Percentiles rank a stretch among this genome's conserved stretches.
Evolutionary conservation across 148 eudicot genomes (phyloP).

Genomic region (Cornus controversa): DNA sequence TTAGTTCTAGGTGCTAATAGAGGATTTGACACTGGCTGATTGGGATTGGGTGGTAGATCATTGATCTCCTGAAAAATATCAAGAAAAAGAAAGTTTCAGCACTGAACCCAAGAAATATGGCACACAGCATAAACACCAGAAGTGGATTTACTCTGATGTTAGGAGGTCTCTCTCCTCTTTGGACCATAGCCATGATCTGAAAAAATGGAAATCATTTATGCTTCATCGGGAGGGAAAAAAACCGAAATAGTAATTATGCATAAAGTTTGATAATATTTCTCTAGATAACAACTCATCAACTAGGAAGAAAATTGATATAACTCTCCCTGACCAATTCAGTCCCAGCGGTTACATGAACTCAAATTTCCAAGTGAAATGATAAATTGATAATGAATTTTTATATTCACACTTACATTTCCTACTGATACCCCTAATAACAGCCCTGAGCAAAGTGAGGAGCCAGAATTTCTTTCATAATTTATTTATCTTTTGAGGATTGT

Average conservation of each 20-base stretch:
- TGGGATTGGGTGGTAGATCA: constrained; percentile 90
- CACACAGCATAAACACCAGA: background rate
- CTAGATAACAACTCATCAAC: constrained; percentile 11
- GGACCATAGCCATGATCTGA: constrained; percentile 91
- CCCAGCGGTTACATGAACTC: no score
- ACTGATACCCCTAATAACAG: background rate
- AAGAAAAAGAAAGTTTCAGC: constrained; percentile 11
- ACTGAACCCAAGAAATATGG: background rate
- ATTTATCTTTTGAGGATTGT: background rate
- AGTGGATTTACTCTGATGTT: constrained; percentile 68
- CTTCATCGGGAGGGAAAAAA: background rate
- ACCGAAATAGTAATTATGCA: background rate
- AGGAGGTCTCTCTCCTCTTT: constrained; percentile 89
- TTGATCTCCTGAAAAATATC: constrained; percentile 67
- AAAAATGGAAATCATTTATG: background rate
- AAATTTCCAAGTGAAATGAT: background rate
- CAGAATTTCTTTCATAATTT: background rate
- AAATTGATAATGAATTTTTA: no score
- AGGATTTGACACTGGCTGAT: constrained; percentile 82
- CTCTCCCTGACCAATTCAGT: background rate
- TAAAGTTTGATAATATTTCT: background rate
- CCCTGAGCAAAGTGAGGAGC: background rate
- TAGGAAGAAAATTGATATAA: background rate
- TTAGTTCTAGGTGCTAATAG: constrained; percentile 69
- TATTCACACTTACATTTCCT: no score